Evolutionary conservation across 192 early-diverging fungal species (phyloP), one percentile per base, ranked within the genome.

Genomic region (Gaertneriomyces semiglobifer): DNA sequence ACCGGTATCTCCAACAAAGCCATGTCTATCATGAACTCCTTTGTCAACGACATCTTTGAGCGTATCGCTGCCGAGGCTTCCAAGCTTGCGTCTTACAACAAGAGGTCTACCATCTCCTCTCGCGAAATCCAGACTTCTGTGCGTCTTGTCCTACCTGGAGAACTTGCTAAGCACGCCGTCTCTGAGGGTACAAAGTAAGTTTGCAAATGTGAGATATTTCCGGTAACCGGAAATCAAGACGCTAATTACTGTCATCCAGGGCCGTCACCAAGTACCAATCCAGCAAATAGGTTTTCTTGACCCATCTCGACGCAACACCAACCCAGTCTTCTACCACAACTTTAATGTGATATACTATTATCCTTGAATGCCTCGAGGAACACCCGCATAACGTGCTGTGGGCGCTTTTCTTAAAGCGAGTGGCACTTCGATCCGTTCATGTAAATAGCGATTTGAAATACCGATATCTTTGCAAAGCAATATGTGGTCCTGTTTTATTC

Each of bases 31-130:
- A 83, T 92, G 74, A 95, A 96, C 90, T 94, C 92, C 44, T 96
- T 95, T 74, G 93, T 96, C 62, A 91, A 94, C 81, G 94, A 95
- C 81, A 96, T 96, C 77, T 96, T 95, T 76, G 94, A 95, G 81
- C 91, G 92, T 70, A 93, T 95, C 60, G 93, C 94, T 48, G 70
- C 59, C 6, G 79, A 81, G 73, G 74, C 78, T 43, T 79, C 74
- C 55, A 73, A 90, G 83, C 82, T 93, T 4, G 92, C 93, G 40
- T 74, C 88, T 46, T 92, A 93, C 85, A 95, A 92, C 88, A 95
- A 96, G 86, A 82, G 88, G 62, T 91, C 90, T 58, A 94, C 94
- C 68, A 95, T 96, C 81, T 88, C 89, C 44, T 93, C 92, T 44
- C 88, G 94, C 63, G 94, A 96, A 79, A 92, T 96, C 70, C 92